Base-by-base conservation (phyloP, 805 yeast species). In the Metschnikowia drakensbergensis region DNA sequence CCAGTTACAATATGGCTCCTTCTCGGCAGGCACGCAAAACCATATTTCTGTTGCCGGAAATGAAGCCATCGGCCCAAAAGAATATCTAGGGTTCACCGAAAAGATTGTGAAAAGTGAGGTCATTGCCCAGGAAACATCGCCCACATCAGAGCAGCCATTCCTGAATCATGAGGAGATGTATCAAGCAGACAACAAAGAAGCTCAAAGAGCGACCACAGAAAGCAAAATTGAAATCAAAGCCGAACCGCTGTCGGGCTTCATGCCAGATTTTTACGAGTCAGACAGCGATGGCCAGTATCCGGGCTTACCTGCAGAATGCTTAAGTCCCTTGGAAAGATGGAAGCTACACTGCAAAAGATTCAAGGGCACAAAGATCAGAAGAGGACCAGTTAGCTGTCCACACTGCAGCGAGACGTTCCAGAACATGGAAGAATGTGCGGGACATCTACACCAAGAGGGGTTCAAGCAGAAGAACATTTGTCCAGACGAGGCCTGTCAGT, bases 401-500 rank as follows among this genome's bases (percentile, higher is more conserved):
- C 58, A 55, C 42, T 55, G 58, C 35, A 46, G 42, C 41, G 43
- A 44, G 22, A 30, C 40, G 22, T 55, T 52, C 28, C 40, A 29
- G 23, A 47, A 41, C 41, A 53, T 52, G 13, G 49, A 48, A 7
- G 39, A 31, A 23, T 55, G 46, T 37, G 41, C 37, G 36, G 28
- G 27, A 10, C 59, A 55, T 34, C 46, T 55, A 11, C 50, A 49
- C 42, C 42, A 33, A 11, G 52, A 50, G 25, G 47, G 47, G 9
- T 45, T 55, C 10, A 45, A 41, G 22, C 56, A 55, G 28, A 54
- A 53, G 17, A 49, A 49, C 40, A 51, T 53, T 28, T 57, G 60
- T 25, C 55, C 58, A 2, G 60, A 57, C 39, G 42, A 34, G 11
- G 28, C 34, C 8, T 57, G 60, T 36, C 33, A 49, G 5, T 53